Evolutionary conservation across 2,329 filamentous ascomycete species (phyloP).

Genomic region (Zasmidium citrigriseum): DNA sequence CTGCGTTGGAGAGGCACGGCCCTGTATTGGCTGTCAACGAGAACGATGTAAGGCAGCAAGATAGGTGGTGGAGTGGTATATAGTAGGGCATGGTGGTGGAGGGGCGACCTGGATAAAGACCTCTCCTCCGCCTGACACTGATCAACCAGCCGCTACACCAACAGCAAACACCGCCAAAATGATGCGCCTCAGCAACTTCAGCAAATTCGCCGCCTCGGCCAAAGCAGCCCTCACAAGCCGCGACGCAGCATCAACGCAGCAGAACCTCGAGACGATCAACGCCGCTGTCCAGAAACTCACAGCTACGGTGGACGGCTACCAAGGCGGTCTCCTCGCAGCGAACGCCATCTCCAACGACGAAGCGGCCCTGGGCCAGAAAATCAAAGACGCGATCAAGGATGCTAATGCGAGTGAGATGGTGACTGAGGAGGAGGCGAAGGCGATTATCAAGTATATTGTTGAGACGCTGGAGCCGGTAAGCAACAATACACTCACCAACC

Average conservation of each 20-base stretch:
- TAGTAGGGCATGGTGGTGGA: no score
- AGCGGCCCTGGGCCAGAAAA: slow-evolving; percentile 19
- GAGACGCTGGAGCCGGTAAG: slow-evolving; percentile 18
- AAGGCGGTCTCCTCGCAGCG: slow-evolving; percentile 25
- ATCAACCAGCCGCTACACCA: background rate
- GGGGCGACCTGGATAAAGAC: no score
- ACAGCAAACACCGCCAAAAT: slow-evolving; percentile 6
- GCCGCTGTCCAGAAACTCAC: slow-evolving; percentile 20
- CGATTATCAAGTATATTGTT: slow-evolving; percentile 18
- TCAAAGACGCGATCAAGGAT: slow-evolving; percentile 24
- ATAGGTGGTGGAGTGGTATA: background rate
- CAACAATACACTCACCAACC: background rate
- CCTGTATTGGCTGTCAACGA: background rate
- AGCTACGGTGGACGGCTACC: slow-evolving; percentile 13
- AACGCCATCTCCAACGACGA: slow-evolving; percentile 23
- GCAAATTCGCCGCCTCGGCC: slow-evolving; percentile 21
- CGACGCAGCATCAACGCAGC: slow-evolving; percentile 16
- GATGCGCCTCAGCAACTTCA: slow-evolving; percentile 23
- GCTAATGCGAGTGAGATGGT: slow-evolving; percentile 20
- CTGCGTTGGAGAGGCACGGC: background rate
- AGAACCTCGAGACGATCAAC: slow-evolving; percentile 25
- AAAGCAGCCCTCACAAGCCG: slow-evolving; percentile 22
- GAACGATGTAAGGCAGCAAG: background rate
- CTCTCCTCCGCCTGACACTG: no score
- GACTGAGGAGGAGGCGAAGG: slow-evolving; percentile 17